Conservation (phyloP, 768 basidiomycete species). For the Cystobasidium ongulense region DNA sequence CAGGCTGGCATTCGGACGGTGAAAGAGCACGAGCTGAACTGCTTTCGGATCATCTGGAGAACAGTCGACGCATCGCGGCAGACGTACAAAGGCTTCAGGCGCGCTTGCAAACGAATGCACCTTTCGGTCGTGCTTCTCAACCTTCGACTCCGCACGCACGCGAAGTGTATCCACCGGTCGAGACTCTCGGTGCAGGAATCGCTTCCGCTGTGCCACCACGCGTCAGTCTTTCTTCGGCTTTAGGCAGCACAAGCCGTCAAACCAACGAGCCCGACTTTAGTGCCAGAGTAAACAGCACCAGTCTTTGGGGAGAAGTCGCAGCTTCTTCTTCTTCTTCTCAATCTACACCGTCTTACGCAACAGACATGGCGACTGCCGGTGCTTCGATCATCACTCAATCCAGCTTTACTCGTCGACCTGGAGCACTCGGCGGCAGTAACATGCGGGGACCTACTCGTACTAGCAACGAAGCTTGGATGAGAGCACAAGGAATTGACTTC, state of each 20-base stretch:
- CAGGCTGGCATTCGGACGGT: background rate
- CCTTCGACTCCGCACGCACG: background rate
- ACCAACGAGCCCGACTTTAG: background rate
- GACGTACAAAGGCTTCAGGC: constrained; percentile 8
- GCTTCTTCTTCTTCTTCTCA: background rate
- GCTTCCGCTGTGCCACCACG: background rate
- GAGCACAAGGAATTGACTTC: constrained; percentile 20
- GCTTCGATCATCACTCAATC: background rate
- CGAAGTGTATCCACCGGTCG: background rate
- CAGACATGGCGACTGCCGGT: background rate
- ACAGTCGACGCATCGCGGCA: background rate
- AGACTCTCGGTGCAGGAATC: background rate
- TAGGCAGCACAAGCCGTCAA: background rate
- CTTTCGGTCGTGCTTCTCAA: too few relatives aligned
- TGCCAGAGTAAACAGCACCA: background rate
- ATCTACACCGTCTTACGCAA: background rate
- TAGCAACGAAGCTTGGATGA: constrained; percentile 15
- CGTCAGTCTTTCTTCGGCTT: background rate
- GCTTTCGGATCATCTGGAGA: background rate
- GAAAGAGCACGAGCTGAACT: background rate
- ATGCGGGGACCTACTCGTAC: constrained; percentile 19
- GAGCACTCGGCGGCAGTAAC: constrained; percentile 6
- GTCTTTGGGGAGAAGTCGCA: constrained; percentile 16
- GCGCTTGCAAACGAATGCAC: background rate
- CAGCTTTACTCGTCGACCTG: constrained; percentile 2